These are phyloP conservation scores for Trypanosoma congolense DNA, from an alignment of 208 protist genomes.

Conservation along the genomic window DNA sequence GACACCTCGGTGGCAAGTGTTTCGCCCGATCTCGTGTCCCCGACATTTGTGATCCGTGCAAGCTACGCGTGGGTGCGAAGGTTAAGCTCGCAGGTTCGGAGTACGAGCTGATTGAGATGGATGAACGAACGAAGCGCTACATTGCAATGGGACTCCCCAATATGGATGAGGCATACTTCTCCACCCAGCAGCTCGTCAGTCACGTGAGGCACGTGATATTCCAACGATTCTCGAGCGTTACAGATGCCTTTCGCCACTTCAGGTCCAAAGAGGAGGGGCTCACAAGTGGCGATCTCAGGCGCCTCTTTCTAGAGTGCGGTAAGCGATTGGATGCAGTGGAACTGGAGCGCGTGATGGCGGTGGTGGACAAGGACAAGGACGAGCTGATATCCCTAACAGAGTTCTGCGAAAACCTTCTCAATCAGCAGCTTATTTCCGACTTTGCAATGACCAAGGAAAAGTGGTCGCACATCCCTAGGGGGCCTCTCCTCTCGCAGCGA, in stretches of 20 bases:
- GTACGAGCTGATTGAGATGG: constrained; percentile 66
- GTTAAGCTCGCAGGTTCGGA: constrained; percentile 57
- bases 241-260: constrained; percentile 80
- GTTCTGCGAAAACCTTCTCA: constrained; percentile 75
- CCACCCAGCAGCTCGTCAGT: constrained; percentile 53
- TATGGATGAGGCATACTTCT: constrained; percentile 74
- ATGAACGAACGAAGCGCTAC: constrained; percentile 68
- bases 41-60: constrained; percentile 44
- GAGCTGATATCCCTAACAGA: constrained; percentile 75
- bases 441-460: constrained; percentile 45
- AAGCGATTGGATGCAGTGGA: constrained; percentile 34
- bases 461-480: constrained; percentile 16
- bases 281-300: constrained; percentile 45
- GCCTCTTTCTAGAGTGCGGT: constrained; percentile 56
- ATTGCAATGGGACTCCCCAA: constrained; percentile 65
- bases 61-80: constrained; percentile 69
- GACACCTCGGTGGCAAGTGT: constrained; percentile 90
- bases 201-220: constrained; percentile 54
- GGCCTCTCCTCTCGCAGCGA: constrained; percentile 27
- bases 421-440: constrained; percentile 75
- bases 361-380: constrained; percentile 71
- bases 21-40: constrained; percentile 78
- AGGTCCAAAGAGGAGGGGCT: constrained; percentile 52
- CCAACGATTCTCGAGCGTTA: constrained; percentile 57
- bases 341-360: constrained; percentile 53